phyloP scores from a whole-genome alignment of 1,139 yeast genomes.

The Geotrichum cucujoidarum region DNA sequence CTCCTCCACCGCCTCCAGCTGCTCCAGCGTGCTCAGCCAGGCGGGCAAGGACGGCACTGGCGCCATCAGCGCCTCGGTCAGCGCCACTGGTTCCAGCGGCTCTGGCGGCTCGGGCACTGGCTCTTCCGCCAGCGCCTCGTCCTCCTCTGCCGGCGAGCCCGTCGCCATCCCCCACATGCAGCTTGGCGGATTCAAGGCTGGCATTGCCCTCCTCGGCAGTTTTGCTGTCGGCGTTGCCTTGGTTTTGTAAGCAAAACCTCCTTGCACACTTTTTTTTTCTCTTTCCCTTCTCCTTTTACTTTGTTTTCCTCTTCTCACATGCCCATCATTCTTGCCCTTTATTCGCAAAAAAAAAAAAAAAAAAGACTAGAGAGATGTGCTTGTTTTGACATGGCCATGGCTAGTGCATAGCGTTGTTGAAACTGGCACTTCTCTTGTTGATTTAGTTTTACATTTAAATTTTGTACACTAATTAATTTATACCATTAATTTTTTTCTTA shows the following conservation, averaged over 20 bases:
- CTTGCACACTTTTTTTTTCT: no score
- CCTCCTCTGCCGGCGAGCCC: background rate
- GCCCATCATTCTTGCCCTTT: background rate
- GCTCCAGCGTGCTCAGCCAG: conserved; percentile 38
- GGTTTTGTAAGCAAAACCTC: background rate
- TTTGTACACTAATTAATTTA: background rate
- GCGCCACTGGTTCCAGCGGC: conserved; percentile 23
- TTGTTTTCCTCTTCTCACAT: no score
- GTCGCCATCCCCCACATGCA: background rate
- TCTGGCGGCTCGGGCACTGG: background rate
- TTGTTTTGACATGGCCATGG: no score
- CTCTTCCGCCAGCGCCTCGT: background rate
- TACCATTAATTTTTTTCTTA: background rate
- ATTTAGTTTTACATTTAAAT: background rate
- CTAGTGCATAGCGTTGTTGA: no score
- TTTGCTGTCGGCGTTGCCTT: background rate
- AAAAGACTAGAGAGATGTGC: background rate
- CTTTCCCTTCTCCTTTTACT: no score
- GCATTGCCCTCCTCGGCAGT: background rate
- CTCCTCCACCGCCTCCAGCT: conserved; percentile 52
- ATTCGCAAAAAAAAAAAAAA: background rate
- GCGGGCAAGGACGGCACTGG: conserved; percentile 30
- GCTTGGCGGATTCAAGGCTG: background rate
- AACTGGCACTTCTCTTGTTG: background rate
- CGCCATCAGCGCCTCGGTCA: conserved; percentile 21